Evolutionary conservation across 2,329 filamentous ascomycete species (phyloP), one percentile per base, ranked within the genome.

Genomic region (Fusarium stilboides): DNA sequence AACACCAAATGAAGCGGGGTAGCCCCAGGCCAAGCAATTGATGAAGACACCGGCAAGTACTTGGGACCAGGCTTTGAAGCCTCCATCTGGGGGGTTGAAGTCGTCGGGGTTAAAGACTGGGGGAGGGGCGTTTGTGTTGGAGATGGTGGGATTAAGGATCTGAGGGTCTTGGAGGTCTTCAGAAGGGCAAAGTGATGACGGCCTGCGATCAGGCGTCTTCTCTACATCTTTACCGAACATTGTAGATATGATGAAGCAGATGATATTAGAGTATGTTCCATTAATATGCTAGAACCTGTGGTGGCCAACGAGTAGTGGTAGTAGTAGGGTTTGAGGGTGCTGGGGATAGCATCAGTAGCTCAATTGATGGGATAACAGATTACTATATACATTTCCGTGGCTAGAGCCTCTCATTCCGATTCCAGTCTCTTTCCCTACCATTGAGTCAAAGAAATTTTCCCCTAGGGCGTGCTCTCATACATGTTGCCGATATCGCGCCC

Each of bases 21-120:
- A 84, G 53, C 86, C 85, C 83, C 85, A 87, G 7, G 84, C 80
- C 59, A 87, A 74, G 54, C 80, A 79, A 72, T 84, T 86, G 75
- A 86, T 77, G 31, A 86, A 78, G 40, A 83, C 77, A 33, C 80
- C 80, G 8, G 84, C 82, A 20, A 84, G 46, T 10, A 87, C 84
- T 70, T 87, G 85, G 1, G 78, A 80, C 85, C 85, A 87, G 17
- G 84, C 85, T 15, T 74, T 65, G 49, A 80, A 68, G 14, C 85
- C 85, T 26, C 85, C 83, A 45, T 86, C 83, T 1, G 84, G 84
- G 8, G 71, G 72, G 22, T 75, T 60, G 47, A 74, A 76, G 54
- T 52, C 57, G 33, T 66, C 64, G 34, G 49, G 65, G 39, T 74
- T 58, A 39, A 70, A 61, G 34, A 65, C 57, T 12, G 62, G 62